Conservation (phyloP, 495 filamentous ascomycete species). For the Talaromyces proteolyticus region DNA sequence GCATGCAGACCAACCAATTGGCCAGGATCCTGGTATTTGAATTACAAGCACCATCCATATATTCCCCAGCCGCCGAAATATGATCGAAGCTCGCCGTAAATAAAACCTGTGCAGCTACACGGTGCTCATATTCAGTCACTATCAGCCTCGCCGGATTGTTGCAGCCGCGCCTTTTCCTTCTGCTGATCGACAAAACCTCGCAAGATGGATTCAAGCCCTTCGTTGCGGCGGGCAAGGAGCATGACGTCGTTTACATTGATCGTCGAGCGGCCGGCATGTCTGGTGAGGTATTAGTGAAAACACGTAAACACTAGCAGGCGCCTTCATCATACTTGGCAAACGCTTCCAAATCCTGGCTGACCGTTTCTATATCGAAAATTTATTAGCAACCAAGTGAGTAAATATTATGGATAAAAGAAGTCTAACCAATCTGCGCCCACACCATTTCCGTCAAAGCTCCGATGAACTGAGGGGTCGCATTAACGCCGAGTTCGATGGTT, state of each 20-base stretch:
- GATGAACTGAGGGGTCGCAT: conserved; percentile 94
- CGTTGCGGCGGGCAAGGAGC: conserved; percentile 78
- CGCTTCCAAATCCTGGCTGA: conserved; percentile 67
- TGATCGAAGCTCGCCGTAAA: too few relatives aligned
- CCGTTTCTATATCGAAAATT: conserved; percentile 49
- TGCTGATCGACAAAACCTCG: conserved; percentile 59
- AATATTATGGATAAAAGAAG: conserved; percentile 11
- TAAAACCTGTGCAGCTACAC: too few relatives aligned
- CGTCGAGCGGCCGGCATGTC: conserved; percentile 77
- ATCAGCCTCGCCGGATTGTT: neutral
- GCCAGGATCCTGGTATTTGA: too few relatives aligned
- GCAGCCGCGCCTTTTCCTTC: conserved; percentile 16
- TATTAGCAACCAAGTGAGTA: too few relatives aligned
- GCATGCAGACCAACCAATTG: too few relatives aligned
- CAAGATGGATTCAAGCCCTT: conserved; percentile 70
- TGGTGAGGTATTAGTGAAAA: conserved; percentile 16
- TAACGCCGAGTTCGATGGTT: conserved; percentile 65
- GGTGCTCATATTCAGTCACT: conserved; percentile 9
- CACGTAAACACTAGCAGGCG: neutral
- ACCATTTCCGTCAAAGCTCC: conserved; percentile 86
- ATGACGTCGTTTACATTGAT: conserved; percentile 84
- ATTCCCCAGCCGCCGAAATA: too few relatives aligned
- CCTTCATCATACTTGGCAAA: conserved; percentile 59
- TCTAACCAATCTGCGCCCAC: conserved; percentile 79
- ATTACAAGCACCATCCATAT: too few relatives aligned